phyloP scores from a whole-genome alignment of 2,329 filamentous ascomycete species.

The Cadophora malorum region DNA sequence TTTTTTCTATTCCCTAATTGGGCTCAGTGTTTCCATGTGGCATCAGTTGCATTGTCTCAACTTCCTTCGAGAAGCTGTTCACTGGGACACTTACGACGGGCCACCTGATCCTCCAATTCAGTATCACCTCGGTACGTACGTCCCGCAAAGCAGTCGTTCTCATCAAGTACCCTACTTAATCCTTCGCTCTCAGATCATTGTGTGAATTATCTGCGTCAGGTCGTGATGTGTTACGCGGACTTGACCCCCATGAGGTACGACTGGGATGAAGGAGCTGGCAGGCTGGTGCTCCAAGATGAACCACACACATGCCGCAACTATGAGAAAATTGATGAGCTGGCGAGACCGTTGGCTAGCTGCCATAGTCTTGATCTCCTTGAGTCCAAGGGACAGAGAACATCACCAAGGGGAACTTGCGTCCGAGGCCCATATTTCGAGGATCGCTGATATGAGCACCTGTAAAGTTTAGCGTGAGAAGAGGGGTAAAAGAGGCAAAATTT shows the following conservation, averaged over 20 bases:
- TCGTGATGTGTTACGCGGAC: background rate
- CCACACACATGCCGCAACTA: background rate
- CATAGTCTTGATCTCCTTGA: background rate
- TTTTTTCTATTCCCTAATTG: background rate
- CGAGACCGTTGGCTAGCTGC: background rate
- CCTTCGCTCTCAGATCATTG: background rate
- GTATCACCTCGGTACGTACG: background rate
- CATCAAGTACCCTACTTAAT: too few species aligned
- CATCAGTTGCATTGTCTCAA: background rate
- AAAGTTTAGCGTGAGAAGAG: background rate
- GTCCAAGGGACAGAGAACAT: too few species aligned
- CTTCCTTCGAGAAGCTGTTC: background rate
- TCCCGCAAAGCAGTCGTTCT: too few species aligned
- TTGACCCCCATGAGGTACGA: background rate
- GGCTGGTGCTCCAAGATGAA: background rate
- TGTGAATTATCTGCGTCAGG: background rate
- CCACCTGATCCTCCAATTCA: background rate
- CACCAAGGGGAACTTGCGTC: background rate
- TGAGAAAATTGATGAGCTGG: background rate
- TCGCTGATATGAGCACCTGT: background rate
- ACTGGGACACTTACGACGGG: background rate
- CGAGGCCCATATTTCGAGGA: background rate
- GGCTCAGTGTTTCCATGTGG: background rate
- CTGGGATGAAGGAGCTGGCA: background rate
- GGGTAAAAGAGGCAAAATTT: too few species aligned